These are phyloP conservation scores for Venturia pyrina DNA, from an alignment of 2,329 filamentous ascomycete species.

Conservation along the genomic window DNA sequence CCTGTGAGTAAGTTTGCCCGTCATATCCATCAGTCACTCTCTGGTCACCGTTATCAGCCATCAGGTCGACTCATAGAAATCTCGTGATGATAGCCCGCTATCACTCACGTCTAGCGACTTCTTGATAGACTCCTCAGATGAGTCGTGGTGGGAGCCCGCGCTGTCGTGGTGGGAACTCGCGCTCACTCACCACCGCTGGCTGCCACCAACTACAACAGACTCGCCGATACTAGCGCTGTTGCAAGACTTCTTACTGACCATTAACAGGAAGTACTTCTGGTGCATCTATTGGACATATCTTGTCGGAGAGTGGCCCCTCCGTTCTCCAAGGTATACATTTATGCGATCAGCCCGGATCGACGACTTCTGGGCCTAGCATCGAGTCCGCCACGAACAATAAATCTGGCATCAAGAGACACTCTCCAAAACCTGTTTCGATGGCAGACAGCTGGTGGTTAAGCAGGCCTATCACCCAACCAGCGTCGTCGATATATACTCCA, in stretches of 20 bases:
- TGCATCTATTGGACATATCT: neutral
- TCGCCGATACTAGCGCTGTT: neutral
- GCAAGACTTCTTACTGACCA: neutral
- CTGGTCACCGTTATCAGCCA: neutral
- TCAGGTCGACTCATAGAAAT: slow-evolving; percentile 6
- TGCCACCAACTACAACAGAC: neutral
- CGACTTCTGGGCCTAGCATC: neutral
- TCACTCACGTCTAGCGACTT: neutral
- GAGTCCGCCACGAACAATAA: neutral
- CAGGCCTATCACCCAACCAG: neutral
- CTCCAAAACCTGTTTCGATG: neutral
- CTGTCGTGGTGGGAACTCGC: no score
- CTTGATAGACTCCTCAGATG: no score
- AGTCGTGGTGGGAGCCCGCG: no score
- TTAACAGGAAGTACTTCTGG: neutral
- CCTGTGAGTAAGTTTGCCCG: neutral
- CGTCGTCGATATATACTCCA: neutral
- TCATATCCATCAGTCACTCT: neutral
- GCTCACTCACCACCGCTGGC: neutral
- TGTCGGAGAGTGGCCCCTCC: neutral
- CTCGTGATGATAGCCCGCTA: neutral
- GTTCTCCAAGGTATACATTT: neutral
- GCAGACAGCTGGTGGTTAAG: neutral
- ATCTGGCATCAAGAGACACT: neutral
- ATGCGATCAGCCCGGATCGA: neutral